Conservation (phyloP, 192 early-diverging fungal species). For the Jimgerdemannia flammicorona region DNA sequence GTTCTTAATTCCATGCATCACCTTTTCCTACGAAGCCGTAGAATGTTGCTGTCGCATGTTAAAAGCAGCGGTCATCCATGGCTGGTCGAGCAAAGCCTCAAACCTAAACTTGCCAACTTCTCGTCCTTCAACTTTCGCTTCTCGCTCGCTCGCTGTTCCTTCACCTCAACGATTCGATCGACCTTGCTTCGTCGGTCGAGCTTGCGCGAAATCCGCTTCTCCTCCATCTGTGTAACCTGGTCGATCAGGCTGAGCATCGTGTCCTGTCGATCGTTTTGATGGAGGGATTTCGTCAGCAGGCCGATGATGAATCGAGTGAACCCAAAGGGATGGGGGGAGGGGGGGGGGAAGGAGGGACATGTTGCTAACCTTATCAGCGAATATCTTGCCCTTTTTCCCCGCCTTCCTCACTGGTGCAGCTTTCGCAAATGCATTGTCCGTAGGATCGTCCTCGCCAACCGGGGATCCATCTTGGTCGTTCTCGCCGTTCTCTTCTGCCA, state of each 20-base stretch:
- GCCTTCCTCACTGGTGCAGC: background rate
- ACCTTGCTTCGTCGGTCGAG: background rate
- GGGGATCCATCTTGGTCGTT: background rate
- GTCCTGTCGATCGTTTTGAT: background rate
- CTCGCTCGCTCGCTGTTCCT: background rate
- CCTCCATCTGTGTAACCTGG: background rate
- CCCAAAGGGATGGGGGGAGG: background rate
- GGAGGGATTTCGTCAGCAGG: background rate
- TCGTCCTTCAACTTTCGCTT: background rate
- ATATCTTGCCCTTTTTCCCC: background rate
- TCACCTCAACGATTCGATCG: background rate
- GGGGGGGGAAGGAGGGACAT: background rate
- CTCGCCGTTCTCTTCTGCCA: conserved; percentile 2
- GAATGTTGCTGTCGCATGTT: background rate
- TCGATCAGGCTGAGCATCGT: background rate
- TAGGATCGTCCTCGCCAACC: no score
- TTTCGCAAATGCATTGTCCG: background rate
- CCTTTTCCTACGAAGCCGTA: background rate
- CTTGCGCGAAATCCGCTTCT: background rate
- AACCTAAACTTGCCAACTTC: background rate
- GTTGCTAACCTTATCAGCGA: background rate
- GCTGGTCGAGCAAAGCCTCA: background rate
- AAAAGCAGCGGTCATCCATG: no score
- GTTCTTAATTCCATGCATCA: background rate
- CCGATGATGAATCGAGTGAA: background rate